Percentiles rank a stretch among this genome's conserved stretches.
These are phyloP conservation scores for Paramecium biaurelia DNA, from an alignment of 73 alveolate genomes.

Conservation along the genomic window DNA sequence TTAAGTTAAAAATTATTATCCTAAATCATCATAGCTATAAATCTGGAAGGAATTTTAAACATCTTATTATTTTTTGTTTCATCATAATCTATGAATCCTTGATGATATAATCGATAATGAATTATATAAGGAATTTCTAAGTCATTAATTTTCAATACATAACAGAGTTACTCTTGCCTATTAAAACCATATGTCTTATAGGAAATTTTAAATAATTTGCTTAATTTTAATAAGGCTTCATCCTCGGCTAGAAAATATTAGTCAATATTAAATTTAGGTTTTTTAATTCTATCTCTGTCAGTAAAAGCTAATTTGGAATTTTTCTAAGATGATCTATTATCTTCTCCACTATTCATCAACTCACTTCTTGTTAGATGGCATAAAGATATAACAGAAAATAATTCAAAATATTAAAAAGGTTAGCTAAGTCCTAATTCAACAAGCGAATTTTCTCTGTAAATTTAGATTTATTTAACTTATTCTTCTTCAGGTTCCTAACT, in stretches of 20 bases:
- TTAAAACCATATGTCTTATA: neutral
- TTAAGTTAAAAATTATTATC: conserved; percentile 6
- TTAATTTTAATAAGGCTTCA: conserved; percentile 26
- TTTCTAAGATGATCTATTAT: neutral
- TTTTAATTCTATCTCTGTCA: neutral
- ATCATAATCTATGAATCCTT: conserved; percentile 45
- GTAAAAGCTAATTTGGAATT: neutral
- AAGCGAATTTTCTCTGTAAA: neutral
- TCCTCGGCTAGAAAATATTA: conserved; percentile 38
- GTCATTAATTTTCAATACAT: conserved; percentile 20
- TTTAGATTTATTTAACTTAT: neutral
- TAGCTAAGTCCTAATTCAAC: neutral
- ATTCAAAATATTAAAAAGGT: conserved; percentile 9
- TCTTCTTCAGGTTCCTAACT: conserved; percentile 48
- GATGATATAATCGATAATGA: conserved; percentile 30
- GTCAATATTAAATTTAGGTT: neutral
- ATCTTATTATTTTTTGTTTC: neutral
- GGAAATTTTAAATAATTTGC: neutral
- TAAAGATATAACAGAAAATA: neutral
- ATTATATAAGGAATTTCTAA: neutral
- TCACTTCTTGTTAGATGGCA: conserved; percentile 47
- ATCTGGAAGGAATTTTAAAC: conserved; percentile 33
- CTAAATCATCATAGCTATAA: conserved; percentile 14
- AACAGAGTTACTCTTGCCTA: conserved; percentile 1
- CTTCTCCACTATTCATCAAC: neutral